Evolutionary conservation across 2,329 filamentous ascomycete genomes (phyloP).

Genomic region (Talaromyces sp.): DNA sequence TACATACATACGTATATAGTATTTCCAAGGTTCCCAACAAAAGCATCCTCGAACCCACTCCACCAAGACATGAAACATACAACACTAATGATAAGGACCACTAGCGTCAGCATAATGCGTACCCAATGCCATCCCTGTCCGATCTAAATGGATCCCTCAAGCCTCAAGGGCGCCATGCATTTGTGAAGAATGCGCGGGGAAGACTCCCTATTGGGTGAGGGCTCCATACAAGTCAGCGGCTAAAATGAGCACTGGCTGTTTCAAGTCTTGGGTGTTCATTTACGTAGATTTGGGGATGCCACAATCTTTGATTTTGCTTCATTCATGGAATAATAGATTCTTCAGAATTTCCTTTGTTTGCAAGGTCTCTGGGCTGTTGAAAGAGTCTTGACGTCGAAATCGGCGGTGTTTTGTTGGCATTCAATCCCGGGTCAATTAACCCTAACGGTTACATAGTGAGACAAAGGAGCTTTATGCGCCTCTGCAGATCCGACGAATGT

Average conservation of each 20-base stretch:
- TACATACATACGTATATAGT: too few species aligned
- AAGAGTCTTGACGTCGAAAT: background rate
- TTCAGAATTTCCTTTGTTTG: background rate
- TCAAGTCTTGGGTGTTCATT: conserved; percentile 1
- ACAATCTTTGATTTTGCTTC: background rate
- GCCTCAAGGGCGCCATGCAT: background rate
- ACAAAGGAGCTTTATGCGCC: conserved; percentile 1
- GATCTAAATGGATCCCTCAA: background rate
- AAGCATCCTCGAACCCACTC: too few species aligned
- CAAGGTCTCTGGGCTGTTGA: background rate
- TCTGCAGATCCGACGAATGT: background rate
- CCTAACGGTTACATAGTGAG: conserved; percentile 6
- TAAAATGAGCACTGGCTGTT: conserved; percentile 5
- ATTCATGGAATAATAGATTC: background rate
- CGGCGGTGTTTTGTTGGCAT: background rate
- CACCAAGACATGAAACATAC: conserved; percentile 1
- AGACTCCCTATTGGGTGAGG: background rate
- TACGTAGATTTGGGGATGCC: background rate
- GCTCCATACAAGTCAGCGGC: conserved; percentile 6
- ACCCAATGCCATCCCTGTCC: conserved; percentile 1
- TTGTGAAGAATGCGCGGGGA: background rate
- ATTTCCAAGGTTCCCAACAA: background rate
- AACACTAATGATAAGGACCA: background rate
- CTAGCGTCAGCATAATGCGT: background rate
- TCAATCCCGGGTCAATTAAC: background rate